Conservation (phyloP, 1,284 basidiomycete species). For the Puccinia hordei region DNA sequence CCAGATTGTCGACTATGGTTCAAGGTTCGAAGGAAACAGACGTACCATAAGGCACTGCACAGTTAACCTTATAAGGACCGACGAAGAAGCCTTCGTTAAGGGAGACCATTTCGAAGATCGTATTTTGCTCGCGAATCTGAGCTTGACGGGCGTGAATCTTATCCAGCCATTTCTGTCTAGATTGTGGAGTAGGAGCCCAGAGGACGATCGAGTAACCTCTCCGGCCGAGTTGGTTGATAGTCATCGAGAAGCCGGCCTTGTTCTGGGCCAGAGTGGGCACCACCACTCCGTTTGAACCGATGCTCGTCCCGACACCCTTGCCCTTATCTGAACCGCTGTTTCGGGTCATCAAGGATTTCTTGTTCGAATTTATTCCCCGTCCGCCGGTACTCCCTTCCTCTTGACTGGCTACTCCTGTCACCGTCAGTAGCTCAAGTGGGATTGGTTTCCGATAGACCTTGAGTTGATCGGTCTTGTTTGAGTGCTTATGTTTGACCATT, state of each 20-base stretch:
- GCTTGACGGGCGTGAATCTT: conserved; percentile 87
- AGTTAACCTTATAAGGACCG: conserved; percentile 71
- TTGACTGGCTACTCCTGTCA: conserved; percentile 76
- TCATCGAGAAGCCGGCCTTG: conserved; percentile 88
- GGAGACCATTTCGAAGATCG: conserved; percentile 81
- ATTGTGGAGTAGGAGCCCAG: conserved; percentile 84
- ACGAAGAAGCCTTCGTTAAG: conserved; percentile 86
- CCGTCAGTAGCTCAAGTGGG: conserved; percentile 86
- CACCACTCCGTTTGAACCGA: conserved; percentile 29
- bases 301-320: conserved; percentile 44
- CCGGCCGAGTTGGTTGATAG: conserved; percentile 87
- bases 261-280: conserved; percentile 54
- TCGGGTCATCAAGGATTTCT: conserved; percentile 63
- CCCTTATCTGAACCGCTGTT: conserved; percentile 58
- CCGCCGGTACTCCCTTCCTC: not conserved
- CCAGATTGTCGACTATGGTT: too few species aligned
- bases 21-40: not conserved
- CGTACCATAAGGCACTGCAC: conserved; percentile 27
- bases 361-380: conserved; percentile 55
- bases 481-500: conserved; percentile 86
- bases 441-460: conserved; percentile 97
- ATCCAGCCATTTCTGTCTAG: conserved; percentile 93
- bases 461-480: conserved; percentile 84
- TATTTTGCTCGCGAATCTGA: conserved; percentile 76
- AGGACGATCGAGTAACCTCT: conserved; percentile 90